phyloP scores from a whole-genome alignment of 495 filamentous ascomycete species.

The Parathielavia hyrcaniae region DNA sequence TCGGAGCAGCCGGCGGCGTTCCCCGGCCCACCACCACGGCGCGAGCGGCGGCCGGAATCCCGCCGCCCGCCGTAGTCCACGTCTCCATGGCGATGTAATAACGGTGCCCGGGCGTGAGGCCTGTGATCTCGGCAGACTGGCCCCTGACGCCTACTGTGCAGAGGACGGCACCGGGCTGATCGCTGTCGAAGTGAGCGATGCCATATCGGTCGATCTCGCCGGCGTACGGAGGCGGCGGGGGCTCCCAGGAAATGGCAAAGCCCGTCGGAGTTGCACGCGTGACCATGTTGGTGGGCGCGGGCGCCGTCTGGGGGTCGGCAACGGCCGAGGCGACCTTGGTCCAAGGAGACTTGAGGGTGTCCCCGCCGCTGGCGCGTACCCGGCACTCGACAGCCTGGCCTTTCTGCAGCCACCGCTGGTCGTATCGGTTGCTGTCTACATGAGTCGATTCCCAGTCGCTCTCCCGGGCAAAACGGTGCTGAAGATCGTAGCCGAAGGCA shows the following conservation, averaged over 20 bases:
- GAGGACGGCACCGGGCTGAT: slow-evolving; percentile 14
- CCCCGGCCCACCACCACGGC: slow-evolving; percentile 19
- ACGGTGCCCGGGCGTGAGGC: slow-evolving; percentile 16
- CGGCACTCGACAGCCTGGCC: slow-evolving; percentile 18
- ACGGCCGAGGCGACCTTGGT: slow-evolving; percentile 12
- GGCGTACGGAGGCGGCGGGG: not conserved
- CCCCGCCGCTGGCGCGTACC: slow-evolving; percentile 19
- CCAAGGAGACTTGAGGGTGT: slow-evolving; percentile 17
- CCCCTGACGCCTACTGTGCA: slow-evolving; percentile 10
- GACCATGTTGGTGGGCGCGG: slow-evolving; percentile 14
- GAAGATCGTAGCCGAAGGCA: slow-evolving; percentile 26
- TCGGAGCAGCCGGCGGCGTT: slow-evolving; percentile 3
- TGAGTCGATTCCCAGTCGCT: not conserved
- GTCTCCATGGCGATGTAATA: slow-evolving; percentile 19
- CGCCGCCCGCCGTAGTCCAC: slow-evolving; percentile 17
- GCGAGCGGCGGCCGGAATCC: slow-evolving; percentile 5
- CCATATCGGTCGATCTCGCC: slow-evolving; percentile 22
- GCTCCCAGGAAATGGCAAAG: slow-evolving; percentile 12
- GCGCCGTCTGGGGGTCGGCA: slow-evolving; percentile 16
- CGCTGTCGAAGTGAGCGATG: slow-evolving; percentile 10
- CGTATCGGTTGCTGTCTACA: slow-evolving; percentile 3
- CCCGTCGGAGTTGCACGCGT: slow-evolving; percentile 14
- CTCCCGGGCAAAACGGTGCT: slow-evolving; percentile 2
- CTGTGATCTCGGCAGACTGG: not conserved
- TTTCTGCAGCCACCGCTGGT: slow-evolving; percentile 1